Evolutionary conservation across 495 filamentous ascomycete genomes (phyloP).

Genomic region (Podospora appendiculata): DNA sequence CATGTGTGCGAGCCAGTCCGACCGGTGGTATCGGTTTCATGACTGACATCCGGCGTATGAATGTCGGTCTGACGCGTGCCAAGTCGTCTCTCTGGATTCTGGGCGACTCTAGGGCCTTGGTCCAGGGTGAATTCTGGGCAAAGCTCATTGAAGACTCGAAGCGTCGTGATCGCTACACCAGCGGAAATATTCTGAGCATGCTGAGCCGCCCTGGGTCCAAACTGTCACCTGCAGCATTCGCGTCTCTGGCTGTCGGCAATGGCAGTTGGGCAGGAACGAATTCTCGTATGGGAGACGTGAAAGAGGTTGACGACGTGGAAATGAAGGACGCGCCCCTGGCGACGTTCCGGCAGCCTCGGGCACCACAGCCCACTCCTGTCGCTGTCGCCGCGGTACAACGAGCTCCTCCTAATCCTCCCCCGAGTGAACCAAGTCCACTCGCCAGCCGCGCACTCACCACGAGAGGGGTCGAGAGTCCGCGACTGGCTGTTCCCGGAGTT

Average conservation of each 20-base stretch:
- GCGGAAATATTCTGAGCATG: conserved; percentile 50
- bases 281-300: not conserved
- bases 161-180: conserved; percentile 64
- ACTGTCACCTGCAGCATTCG: conserved; percentile 10
- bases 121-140: conserved; percentile 85
- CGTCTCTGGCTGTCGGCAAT: conserved; percentile 1
- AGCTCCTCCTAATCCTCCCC: too few relatives aligned
- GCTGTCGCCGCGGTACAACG: not conserved
- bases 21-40: conserved; percentile 95
- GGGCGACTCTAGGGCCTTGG: conserved; percentile 77
- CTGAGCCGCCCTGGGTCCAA: conserved; percentile 27
- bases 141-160: conserved; percentile 75
- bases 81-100: conserved; percentile 94
- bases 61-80: conserved; percentile 92
- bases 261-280: not conserved
- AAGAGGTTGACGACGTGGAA: conserved; percentile 14
- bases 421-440: too few relatives aligned
- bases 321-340: conserved; percentile 16
- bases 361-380: not conserved
- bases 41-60: conserved; percentile 97
- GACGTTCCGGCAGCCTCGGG: not conserved
- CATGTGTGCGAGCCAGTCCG: conserved; percentile 83
- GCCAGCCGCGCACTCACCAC: too few relatives aligned
- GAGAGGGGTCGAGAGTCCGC: too few relatives aligned
- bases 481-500: too few relatives aligned